A percentile compares a stretch with the other conserved stretches of the same genome.
These are phyloP conservation scores for Fusarium veterinarium DNA, from an alignment of 2,329 filamentous ascomycete genomes.

Conservation along the genomic window DNA sequence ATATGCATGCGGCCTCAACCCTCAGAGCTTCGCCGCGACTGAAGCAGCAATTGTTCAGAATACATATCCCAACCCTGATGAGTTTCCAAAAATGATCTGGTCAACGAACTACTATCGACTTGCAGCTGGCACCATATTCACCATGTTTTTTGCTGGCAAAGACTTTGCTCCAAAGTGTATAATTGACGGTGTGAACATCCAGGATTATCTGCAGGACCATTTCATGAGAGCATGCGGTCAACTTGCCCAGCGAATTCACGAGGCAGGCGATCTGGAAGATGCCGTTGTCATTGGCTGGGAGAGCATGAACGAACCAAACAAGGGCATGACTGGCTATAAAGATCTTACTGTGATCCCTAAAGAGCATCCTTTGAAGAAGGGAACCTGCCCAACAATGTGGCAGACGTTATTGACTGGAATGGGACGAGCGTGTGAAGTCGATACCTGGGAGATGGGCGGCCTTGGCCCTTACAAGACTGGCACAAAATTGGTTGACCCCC, in stretches of 20 bases:
- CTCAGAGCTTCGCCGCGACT: constrained; percentile 83
- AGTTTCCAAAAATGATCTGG: constrained; percentile 99
- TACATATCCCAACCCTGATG: constrained; percentile 83
- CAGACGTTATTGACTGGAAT: constrained; percentile 94
- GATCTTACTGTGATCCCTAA: constrained; percentile 85
- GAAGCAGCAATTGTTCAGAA: constrained; percentile 96
- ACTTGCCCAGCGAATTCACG: constrained; percentile 84
- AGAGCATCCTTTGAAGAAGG: constrained; percentile 92
- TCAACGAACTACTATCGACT: constrained; percentile 95
- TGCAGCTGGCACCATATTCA: constrained; percentile 90
- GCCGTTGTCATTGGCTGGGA: constrained; percentile 95
- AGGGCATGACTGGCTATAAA: constrained; percentile 84
- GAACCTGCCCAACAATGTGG: constrained; percentile 92
- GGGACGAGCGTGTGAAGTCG: constrained; percentile 87
- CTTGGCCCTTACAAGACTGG: constrained; percentile 94
- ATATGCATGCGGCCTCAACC: constrained; percentile 92
- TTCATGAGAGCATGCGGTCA: constrained; percentile 84
- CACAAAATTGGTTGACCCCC: constrained; percentile 83
- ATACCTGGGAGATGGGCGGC: constrained; percentile 93
- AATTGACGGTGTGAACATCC: constrained; percentile 94
- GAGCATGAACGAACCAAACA: constrained; percentile 93
- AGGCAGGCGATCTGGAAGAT: constrained; percentile 88
- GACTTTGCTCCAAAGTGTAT: constrained; percentile 97
- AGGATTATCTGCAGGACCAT: constrained; percentile 92
- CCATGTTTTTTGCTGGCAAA: constrained; percentile 88